Evolutionary conservation across 2,329 filamentous ascomycete genomes (phyloP), one percentile per base, ranked within the genome.

Genomic region (Paecilomyces sp.): DNA sequence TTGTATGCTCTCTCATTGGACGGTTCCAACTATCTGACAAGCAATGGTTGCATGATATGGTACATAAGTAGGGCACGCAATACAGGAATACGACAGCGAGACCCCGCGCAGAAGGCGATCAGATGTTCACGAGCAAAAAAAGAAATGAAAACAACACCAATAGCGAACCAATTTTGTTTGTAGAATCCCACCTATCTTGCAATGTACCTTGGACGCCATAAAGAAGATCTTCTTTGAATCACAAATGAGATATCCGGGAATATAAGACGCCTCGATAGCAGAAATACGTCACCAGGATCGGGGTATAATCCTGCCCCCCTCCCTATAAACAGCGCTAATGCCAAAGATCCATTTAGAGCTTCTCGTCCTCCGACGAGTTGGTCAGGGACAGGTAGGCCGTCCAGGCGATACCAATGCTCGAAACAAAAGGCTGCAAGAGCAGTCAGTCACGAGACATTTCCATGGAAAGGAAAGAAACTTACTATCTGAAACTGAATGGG

Each of bases 401-500:
- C 94, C 93, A 97, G 34, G 92, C 92, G 68, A 97, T 97, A 82
- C 93, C 93, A 59, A 99, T 79, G 8, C 91, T 95, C 15, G 93
- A 97, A 8, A 97, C 93, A 72, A 99, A 97, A 0, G 93, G 93
- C 92, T 96, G 68, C 52, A 53, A 36, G 34, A 55, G n/a, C n/a
- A n/a, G 24, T 55, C 30, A 55, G 54, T 18, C 13, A 33, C 2
- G 11, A 11, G 2, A 25, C 4, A 24, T 24, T 13, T 50, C 2
- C 13, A 31, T 25, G 18, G 24, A 18, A 34, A 31, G n/a, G 12
- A 2, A 25, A 30, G 58, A 31, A 54, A 84, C 91, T 82, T 79
- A 97, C 92, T 76, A 99, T 89, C 76, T 99, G 94, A 75, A 94
- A 96, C 72, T 96, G 92, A 57, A 97, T 88, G 13, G 94, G 94